Percentiles rank a stretch among this genome's conserved stretches.
Evolutionary conservation across 2,329 filamentous ascomycete genomes (phyloP).

Genomic region (Apiospora saccharicola): DNA sequence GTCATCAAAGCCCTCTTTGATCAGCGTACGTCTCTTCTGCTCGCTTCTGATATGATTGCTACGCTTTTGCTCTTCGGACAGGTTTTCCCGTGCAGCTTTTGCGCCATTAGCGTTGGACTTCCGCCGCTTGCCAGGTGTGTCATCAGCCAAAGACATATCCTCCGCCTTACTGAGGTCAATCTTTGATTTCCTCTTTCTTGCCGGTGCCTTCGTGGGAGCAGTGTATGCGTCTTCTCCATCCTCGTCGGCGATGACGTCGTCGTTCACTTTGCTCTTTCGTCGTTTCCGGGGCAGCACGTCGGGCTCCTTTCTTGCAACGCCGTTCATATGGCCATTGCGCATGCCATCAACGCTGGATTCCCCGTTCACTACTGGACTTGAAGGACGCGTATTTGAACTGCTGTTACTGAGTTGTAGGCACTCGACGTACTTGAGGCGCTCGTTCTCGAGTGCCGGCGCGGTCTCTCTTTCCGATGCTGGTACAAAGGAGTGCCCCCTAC

Average conservation of each 20-base stretch:
- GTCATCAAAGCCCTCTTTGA: slow-evolving; percentile 83
- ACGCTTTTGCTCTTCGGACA: slow-evolving; percentile 86
- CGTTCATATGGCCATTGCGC: slow-evolving; percentile 32
- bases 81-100: slow-evolving; percentile 71
- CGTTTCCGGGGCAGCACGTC: slow-evolving; percentile 58
- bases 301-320: slow-evolving; percentile 46
- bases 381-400: slow-evolving; percentile 64
- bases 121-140: slow-evolving; percentile 53
- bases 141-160: slow-evolving; percentile 46
- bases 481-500: slow-evolving; percentile 63
- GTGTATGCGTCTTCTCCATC: slow-evolving; percentile 47
- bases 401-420: slow-evolving; percentile 66
- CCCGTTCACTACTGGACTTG: slow-evolving; percentile 57
- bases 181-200: slow-evolving; percentile 58
- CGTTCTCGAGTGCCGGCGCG: slow-evolving; percentile 62
- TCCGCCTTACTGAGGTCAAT: slow-evolving; percentile 46
- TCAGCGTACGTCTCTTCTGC: slow-evolving; percentile 69
- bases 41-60: slow-evolving; percentile 70
- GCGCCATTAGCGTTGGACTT: slow-evolving; percentile 53
- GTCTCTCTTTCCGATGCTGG: slow-evolving; percentile 64
- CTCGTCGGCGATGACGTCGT: slow-evolving; percentile 51
- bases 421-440: slow-evolving; percentile 62
- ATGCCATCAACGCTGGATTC: slow-evolving; percentile 38
- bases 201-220: slow-evolving; percentile 40
- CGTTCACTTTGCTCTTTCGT: slow-evolving; percentile 61